Percentiles rank a stretch among this genome's conserved stretches.
Conservation (phyloP, 495 filamentous ascomycete genomes). For the Aspergillus olivimuriae region DNA sequence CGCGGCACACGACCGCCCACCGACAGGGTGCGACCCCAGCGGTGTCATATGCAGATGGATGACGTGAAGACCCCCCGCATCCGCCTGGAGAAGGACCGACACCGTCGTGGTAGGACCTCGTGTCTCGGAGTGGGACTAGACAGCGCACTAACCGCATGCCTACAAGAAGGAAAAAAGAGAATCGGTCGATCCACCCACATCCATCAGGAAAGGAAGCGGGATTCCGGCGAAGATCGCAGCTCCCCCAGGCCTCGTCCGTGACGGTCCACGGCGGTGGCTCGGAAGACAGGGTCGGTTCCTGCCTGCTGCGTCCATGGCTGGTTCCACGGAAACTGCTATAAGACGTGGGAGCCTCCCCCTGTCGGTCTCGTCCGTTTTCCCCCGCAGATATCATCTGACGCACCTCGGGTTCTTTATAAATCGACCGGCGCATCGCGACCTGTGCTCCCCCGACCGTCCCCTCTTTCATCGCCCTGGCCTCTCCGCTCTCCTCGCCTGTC, state of each 20-base stretch:
- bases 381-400: neutral
- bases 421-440: neutral
- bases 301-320: no score
- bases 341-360: no score
- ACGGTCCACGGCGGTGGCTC: neutral
- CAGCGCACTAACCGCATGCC: no score
- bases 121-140: no score
- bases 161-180: no score
- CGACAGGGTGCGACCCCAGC: no score
- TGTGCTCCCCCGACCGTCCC: neutral
- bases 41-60: neutral
- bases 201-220: neutral
- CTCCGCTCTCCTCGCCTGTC: neutral
- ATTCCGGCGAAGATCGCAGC: neutral
- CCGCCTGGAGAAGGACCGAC: neutral
- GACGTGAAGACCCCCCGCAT: conserved; percentile 3
- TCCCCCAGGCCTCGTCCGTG: neutral
- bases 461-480: conserved; percentile 2
- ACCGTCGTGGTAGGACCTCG: no score
- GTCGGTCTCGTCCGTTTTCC: neutral
- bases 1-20: no score
- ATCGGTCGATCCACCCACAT: conserved; percentile 1
- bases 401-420: neutral
- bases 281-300: neutral
- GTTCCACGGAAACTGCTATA: no score